Evolutionary conservation across 768 basidiomycete species (phyloP).

Genomic region (Suillus americanus): DNA sequence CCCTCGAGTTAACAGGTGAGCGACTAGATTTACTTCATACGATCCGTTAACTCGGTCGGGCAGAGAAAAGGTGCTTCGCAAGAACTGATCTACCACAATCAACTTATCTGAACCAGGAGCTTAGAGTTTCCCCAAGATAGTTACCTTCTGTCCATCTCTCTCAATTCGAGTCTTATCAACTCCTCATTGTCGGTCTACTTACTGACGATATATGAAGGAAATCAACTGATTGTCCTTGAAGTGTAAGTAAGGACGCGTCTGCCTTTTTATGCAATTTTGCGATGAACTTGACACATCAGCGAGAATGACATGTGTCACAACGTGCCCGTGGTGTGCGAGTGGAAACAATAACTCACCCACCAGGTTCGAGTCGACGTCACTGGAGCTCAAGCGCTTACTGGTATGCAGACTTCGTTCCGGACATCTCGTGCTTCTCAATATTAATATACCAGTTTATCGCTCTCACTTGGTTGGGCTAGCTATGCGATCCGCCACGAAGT

Average conservation of each 20-base stretch:
- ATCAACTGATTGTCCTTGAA: not conserved
- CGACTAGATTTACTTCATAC: not conserved
- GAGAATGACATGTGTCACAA: not conserved
- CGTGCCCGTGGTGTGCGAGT: not conserved
- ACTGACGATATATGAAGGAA: not conserved
- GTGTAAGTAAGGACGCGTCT: not conserved
- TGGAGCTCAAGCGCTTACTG: not conserved
- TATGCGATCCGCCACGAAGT: not conserved
- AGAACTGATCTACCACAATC: not conserved
- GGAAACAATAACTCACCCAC: not conserved
- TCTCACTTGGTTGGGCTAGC: not conserved
- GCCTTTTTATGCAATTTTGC: not conserved
- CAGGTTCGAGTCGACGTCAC: not conserved
- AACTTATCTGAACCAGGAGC: not conserved
- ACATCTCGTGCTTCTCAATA: not conserved
- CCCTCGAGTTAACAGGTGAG: not conserved
- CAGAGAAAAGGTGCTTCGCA: not conserved
- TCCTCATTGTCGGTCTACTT: not conserved
- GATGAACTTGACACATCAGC: not conserved
- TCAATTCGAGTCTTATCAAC: not conserved
- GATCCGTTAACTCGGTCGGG: not conserved
- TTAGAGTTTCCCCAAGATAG: not conserved
- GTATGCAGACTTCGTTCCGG: not conserved
- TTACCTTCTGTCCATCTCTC: not conserved
- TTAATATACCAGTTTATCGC: not conserved